Base-by-base conservation (phyloP, 345 rosid genomes). In the Gossypium ekmanianum region DNA sequence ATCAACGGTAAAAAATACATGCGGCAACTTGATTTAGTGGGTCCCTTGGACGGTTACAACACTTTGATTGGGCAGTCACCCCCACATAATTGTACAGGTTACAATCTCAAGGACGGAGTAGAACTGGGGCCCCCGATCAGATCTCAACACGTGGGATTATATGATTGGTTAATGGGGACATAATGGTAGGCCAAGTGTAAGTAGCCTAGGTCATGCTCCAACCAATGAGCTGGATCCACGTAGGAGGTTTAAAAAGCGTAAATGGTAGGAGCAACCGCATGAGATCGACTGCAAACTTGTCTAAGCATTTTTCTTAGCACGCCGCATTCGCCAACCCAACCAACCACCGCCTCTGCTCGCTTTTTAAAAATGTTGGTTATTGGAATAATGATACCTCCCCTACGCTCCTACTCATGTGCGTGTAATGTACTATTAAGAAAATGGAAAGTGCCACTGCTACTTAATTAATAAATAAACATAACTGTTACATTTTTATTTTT, bases 81-180 rank as follows among this genome's bases (percentile, higher is more conserved):
- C 79, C 82, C 3, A 77, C 75, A 84, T 74, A 63, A 78, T 77
- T 84, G 84, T 50, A 68, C 74, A 51, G 82, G 80, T 75, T 80
- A 79, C 18, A 67, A 77, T 86, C 71, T 80, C 79, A 41, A 56
- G 51, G 13, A 34, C 27, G 48, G 2, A 73, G 7, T 20, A 75
- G 59, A 44, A 43, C 13, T 29, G 74, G 47, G 18, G 14, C 47
- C 73, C 29, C 2, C 1, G 11, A 10, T 7, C 22, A 16, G 73
- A 29, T 12, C 4, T 2, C 63, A 0, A 20, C 26, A 78, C 80
- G 67, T 79, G 81, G 61, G 65, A 6, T 0, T 0, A 0, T 2
- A 0, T 14, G 0, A 71, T 79, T 85, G 71, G 78, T 11, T 2
- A 0, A 0, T 0, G 1, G 2, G 20, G 2, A 2, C 2, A 44